Conservation (phyloP, 306 rosid genomes). For the Carpinus viminea region DNA sequence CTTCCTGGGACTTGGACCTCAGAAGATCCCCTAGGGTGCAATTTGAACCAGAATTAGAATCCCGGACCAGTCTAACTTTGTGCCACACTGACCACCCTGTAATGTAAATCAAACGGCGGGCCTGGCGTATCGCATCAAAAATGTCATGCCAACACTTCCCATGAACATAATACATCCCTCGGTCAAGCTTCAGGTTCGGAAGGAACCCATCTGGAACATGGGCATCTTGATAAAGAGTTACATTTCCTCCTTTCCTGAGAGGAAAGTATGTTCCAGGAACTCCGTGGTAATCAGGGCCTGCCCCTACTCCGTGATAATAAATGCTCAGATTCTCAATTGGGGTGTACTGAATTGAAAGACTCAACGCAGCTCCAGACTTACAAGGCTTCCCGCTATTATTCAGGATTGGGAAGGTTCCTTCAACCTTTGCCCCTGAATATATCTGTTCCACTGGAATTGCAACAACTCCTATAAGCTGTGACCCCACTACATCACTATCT, state of each 20-base stretch:
- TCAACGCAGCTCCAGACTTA: slow-evolving; percentile 74
- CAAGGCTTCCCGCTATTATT: slow-evolving; percentile 79
- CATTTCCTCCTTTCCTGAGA: slow-evolving; percentile 79
- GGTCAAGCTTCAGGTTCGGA: slow-evolving; percentile 64
- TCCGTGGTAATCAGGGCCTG: slow-evolving; percentile 81
- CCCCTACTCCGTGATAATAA: slow-evolving; percentile 84
- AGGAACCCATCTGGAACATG: slow-evolving; percentile 82
- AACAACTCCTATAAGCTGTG: slow-evolving; percentile 78
- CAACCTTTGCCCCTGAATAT: slow-evolving; percentile 56
- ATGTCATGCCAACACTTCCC: slow-evolving; percentile 92
- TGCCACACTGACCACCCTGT: slow-evolving; percentile 99
- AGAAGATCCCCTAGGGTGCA: slow-evolving; percentile 72
- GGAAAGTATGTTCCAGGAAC: slow-evolving; percentile 97
- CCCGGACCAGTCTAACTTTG: slow-evolving; percentile 74
- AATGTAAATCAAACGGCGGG: slow-evolving; percentile 73
- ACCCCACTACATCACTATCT: slow-evolving; percentile 95
- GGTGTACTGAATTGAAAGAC: slow-evolving; percentile 71
- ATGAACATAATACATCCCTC: slow-evolving; percentile 63
- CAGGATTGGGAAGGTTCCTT: slow-evolving; percentile 77
- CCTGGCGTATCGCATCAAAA: slow-evolving; percentile 70
- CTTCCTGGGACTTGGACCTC: slow-evolving; percentile 86
- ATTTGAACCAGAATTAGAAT: slow-evolving; percentile 43
- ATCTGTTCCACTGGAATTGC: slow-evolving; percentile 81
- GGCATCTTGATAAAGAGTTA: slow-evolving; percentile 93
- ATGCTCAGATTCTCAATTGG: slow-evolving; percentile 68